Evolutionary conservation across 1,139 yeast genomes (phyloP).

Genomic region (Sporopachydermia cereana): DNA sequence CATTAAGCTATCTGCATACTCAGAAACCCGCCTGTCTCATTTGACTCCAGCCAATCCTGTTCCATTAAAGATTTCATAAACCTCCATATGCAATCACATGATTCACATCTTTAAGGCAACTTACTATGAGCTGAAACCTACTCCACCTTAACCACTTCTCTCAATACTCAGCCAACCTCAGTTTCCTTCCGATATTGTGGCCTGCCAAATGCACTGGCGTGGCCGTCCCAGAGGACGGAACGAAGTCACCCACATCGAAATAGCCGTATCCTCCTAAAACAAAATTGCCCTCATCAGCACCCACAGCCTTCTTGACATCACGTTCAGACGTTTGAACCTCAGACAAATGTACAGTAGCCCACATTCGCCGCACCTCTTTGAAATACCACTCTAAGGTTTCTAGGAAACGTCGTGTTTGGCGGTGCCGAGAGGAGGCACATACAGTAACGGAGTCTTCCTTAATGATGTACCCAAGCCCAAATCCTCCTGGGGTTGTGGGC

Average conservation of each 20-base stretch:
- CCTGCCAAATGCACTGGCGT: slow-evolving; percentile 53
- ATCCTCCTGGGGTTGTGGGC: slow-evolving; percentile 65
- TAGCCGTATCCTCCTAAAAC: slow-evolving; percentile 75
- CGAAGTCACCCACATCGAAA: slow-evolving; percentile 60
- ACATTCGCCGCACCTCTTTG: slow-evolving; percentile 37
- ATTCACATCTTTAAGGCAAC: too few species aligned
- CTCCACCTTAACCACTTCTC: too few species aligned
- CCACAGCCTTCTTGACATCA: not conserved
- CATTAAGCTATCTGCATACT: too few species aligned
- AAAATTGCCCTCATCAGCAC: slow-evolving; percentile 29
- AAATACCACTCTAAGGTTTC: slow-evolving; percentile 52
- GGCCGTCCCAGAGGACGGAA: slow-evolving; percentile 50
- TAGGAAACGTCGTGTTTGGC: slow-evolving; percentile 60
- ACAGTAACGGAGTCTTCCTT: slow-evolving; percentile 58
- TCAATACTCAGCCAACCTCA: slow-evolving; percentile 61
- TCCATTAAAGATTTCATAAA: too few species aligned
- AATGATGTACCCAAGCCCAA: slow-evolving; percentile 65
- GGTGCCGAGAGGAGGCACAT: slow-evolving; percentile 52
- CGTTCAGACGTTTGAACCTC: slow-evolving; percentile 23
- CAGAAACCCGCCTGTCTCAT: too few species aligned
- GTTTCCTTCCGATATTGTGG: slow-evolving; percentile 60
- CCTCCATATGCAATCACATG: too few species aligned
- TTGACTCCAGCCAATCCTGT: too few species aligned
- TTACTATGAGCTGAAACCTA: too few species aligned
- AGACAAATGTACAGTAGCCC: slow-evolving; percentile 27